Conservation (phyloP, 495 filamentous ascomycete species). For the Penicillium antarcticum region DNA sequence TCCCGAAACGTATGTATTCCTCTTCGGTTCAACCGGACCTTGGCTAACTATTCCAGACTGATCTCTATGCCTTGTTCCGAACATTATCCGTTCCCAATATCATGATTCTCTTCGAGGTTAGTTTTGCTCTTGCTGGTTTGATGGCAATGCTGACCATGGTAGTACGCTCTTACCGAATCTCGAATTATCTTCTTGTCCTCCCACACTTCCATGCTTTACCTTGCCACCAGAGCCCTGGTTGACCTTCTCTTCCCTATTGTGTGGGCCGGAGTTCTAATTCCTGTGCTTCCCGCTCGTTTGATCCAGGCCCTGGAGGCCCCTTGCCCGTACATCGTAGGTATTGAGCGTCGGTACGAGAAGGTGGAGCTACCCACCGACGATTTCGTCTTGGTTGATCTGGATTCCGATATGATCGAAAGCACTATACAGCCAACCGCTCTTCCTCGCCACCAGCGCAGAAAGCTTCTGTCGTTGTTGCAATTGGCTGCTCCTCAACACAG, state of each 20-base stretch:
- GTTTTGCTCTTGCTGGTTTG: neutral
- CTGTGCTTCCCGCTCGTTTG: slow-evolving; percentile 81
- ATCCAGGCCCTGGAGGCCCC: slow-evolving; percentile 90
- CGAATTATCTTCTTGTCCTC: slow-evolving; percentile 95
- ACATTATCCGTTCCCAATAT: slow-evolving; percentile 87
- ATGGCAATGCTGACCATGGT: slow-evolving; percentile 6
- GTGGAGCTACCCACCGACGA: slow-evolving; percentile 94
- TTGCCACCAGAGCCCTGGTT: slow-evolving; percentile 78
- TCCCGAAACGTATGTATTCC: slow-evolving; percentile 61
- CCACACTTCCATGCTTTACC: slow-evolving; percentile 92
- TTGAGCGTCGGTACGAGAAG: slow-evolving; percentile 89
- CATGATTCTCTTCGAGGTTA: slow-evolving; percentile 78
- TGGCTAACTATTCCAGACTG: slow-evolving; percentile 52
- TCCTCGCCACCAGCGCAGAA: slow-evolving; percentile 84
- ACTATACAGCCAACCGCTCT: slow-evolving; percentile 68
- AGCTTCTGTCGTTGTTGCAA: slow-evolving; percentile 84
- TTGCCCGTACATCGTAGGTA: slow-evolving; percentile 94
- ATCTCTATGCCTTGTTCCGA: slow-evolving; percentile 91
- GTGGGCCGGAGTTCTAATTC: slow-evolving; percentile 92
- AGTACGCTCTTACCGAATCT: slow-evolving; percentile 85
- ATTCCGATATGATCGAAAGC: slow-evolving; percentile 83
- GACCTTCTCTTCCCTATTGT: slow-evolving; percentile 85
- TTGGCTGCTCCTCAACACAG: slow-evolving; percentile 86
- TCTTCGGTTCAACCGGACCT: too few relatives aligned
- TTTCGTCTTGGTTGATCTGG: slow-evolving; percentile 90